Evolutionary conservation across 148 eudicot species (phyloP), one percentile per base, ranked within the genome.

Genomic region (Rhododendron molle): DNA sequence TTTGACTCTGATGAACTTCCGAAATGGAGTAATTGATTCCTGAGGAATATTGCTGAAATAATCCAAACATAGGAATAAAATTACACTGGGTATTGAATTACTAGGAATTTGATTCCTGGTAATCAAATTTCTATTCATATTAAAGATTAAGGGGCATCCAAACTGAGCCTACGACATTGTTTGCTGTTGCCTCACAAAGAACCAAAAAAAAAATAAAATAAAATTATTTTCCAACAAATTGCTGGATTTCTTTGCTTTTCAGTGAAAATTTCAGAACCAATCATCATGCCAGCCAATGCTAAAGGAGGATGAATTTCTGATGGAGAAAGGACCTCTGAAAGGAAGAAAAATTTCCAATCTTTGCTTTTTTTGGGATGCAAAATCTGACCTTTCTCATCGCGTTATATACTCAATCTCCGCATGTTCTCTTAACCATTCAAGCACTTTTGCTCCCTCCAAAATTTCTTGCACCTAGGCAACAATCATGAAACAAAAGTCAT

Each of bases 371-470:
- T 32, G 49, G 21, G 16, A 78, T 58, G 30, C 1, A 60, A 49
- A 20, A 14, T 47, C 34, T 32, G 34, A 32, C 1, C 34, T 32
- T 52, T 74, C 46, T 87, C 81, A 88, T 67, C 62, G 85, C 14
- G 87, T 89, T 83, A 32, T 88, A 83, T 94, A 97, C 83, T 92
- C 89, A 54, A 97, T 87, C 74, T 94, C 94, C 18, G 98, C 94
- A 65, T 88, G 91, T 86, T 97, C 93, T 90, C 89, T 92, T 72
- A 97, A 79, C 98, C 96, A 97, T 90, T 97, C 98, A 32, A 97
- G 98, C 76, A 97, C 99, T 91, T 97, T 97, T 71, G 94, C 99
- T 88, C 98, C 99, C 88, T 94, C 98, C 60, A 97, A 91, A 80
- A 95, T 91, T 89, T 94, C 98, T 92, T 97, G 91, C 85, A 95